Evolutionary conservation across 768 basidiomycete species (phyloP).

Genomic region (Rhodotorula graminis): DNA sequence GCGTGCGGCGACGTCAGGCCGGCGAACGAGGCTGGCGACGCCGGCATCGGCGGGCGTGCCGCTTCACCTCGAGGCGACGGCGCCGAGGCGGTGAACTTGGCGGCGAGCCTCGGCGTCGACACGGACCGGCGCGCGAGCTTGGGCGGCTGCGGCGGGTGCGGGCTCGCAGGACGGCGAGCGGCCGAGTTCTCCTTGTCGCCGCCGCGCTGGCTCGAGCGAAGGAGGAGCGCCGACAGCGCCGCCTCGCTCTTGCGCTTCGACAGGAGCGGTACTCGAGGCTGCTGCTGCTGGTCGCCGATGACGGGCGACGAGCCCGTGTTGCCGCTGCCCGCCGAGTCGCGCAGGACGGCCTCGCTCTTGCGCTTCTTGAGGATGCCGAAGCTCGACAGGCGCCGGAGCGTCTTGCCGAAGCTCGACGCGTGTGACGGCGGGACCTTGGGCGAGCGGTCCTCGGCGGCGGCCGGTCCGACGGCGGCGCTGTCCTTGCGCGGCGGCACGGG

Average conservation of each 20-base stretch:
- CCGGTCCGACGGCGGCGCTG: too few species aligned
- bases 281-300: neutral
- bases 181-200: conserved; percentile 14
- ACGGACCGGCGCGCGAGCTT: conserved; percentile 6
- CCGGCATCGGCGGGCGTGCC: neutral
- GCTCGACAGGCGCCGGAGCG: conserved; percentile 15
- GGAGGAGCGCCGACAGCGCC: conserved; percentile 5
- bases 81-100: conserved; percentile 1
- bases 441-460: neutral
- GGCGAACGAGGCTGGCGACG: neutral
- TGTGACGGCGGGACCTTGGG: neutral
- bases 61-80: neutral
- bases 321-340: neutral
- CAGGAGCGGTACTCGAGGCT: too few species aligned
- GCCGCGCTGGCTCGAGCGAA: neutral
- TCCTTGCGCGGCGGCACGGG: neutral
- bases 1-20: neutral
- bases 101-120: conserved; percentile 15
- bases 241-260: conserved; percentile 30
- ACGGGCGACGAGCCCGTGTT: neutral
- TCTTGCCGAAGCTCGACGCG: neutral
- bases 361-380: conserved; percentile 21
- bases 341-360: conserved; percentile 24
- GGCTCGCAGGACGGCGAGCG: too few species aligned
- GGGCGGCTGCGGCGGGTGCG: neutral